Evolutionary conservation across 2,329 filamentous ascomycete genomes (phyloP).

Genomic region (Lachnellula subtilissima): DNA sequence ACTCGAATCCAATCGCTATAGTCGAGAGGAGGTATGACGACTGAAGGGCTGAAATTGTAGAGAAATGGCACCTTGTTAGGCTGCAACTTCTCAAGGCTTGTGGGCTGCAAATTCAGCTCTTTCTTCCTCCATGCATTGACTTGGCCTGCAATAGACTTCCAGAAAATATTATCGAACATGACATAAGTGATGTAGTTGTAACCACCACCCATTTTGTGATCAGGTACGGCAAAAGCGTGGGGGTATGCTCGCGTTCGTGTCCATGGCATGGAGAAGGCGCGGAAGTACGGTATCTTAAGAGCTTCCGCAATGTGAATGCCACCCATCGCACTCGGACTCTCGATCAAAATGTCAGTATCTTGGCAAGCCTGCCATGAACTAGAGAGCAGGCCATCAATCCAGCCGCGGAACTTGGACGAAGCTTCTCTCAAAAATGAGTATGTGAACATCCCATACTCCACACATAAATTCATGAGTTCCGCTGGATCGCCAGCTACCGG

Average conservation of each 20-base stretch:
- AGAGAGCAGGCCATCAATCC: slow-evolving; percentile 82
- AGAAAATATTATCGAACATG: slow-evolving; percentile 95
- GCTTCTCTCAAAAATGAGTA: slow-evolving; percentile 85
- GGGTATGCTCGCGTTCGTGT: slow-evolving; percentile 92
- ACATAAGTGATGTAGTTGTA: slow-evolving; percentile 96
- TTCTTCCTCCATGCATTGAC: slow-evolving; percentile 90
- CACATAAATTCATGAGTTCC: slow-evolving; percentile 92
- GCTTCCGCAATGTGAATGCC: slow-evolving; percentile 97
- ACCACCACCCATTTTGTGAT: slow-evolving; percentile 87
- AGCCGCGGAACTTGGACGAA: slow-evolving; percentile 82
- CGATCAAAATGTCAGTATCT: slow-evolving; percentile 83
- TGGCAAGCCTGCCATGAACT: slow-evolving; percentile 83
- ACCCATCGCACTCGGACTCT: slow-evolving; percentile 94
- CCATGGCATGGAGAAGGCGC: slow-evolving; percentile 99
- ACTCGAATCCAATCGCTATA: slow-evolving; percentile 97
- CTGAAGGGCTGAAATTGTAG: slow-evolving; percentile 92
- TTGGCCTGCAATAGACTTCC: slow-evolving; percentile 86
- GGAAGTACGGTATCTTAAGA: slow-evolving; percentile 88
- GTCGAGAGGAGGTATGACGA: slow-evolving; percentile 90
- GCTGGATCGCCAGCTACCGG: slow-evolving; percentile 86
- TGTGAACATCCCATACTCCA: slow-evolving; percentile 96
- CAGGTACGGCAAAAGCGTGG: slow-evolving; percentile 89
- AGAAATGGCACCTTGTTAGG: slow-evolving; percentile 96
- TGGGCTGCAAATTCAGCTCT: slow-evolving; percentile 71
- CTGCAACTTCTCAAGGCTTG: slow-evolving; percentile 84